phyloP scores from a whole-genome alignment of 1,284 basidiomycete genomes.

The Cutaneotrichosporon mucoides region DNA sequence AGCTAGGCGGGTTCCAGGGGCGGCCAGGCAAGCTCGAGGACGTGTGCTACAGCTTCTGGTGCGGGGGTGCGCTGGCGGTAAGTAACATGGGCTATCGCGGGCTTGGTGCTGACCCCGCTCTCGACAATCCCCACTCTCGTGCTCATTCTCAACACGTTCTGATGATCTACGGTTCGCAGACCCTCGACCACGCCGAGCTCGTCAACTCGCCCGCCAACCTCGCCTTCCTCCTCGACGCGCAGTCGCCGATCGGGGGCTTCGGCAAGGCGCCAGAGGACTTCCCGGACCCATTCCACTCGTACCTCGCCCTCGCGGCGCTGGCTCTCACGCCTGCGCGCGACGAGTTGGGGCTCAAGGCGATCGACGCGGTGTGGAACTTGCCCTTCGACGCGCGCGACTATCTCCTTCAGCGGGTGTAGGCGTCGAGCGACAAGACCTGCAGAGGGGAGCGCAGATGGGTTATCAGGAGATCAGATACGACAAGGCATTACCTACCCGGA shows the following conservation, averaged over 20 bases:
- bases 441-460: no score
- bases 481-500: no score
- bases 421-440: no score
- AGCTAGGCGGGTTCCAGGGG: conserved; percentile 78
- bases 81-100: conserved; percentile 22
- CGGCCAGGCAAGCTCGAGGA: conserved; percentile 80
- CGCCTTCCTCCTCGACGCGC: conserved; percentile 65
- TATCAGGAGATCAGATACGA: no score
- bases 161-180: conserved; percentile 50
- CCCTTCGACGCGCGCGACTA: conserved; percentile 60
- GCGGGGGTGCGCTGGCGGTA: conserved; percentile 70
- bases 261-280: conserved; percentile 71
- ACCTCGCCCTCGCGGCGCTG: conserved; percentile 75
- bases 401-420: conserved; percentile 47
- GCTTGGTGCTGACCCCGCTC: no score
- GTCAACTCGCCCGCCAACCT: conserved; percentile 59
- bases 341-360: conserved; percentile 57
- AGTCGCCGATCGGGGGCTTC: conserved; percentile 80
- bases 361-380: conserved; percentile 71
- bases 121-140: no score
- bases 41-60: conserved; percentile 95
- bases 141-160: no score
- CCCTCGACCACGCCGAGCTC: conserved; percentile 58
- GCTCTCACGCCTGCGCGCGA: conserved; percentile 56
- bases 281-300: conserved; percentile 89